A percentile compares a stretch with the other conserved stretches of the same genome.
Conservation (phyloP, 805 yeast species). For the Candida nitratophila region DNA sequence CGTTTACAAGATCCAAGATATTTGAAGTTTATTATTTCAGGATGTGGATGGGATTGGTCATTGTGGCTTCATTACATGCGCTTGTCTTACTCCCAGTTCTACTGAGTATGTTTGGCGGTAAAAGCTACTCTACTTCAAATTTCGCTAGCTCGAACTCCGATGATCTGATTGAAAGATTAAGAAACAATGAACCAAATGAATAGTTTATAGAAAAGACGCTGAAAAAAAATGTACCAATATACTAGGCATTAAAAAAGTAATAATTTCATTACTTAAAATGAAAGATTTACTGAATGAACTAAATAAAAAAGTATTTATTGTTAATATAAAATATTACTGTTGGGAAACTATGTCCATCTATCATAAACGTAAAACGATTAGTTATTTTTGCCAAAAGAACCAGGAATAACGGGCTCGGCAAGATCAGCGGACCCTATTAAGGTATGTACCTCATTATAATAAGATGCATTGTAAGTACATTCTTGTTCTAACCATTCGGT, state of each 20-base stretch:
- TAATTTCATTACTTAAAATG: no score
- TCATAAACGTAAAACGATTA: no score
- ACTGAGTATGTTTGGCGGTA: slow-evolving; percentile 58
- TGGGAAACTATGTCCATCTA: no score
- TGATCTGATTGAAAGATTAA: slow-evolving; percentile 17
- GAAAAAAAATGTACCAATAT: no score
- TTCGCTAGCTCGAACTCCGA: slow-evolving; percentile 14
- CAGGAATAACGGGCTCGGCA: slow-evolving; percentile 9
- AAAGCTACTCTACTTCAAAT: slow-evolving; percentile 30
- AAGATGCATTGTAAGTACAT: slow-evolving; percentile 11
- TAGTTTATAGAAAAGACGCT: neutral
- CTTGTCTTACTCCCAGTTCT: slow-evolving; percentile 73
- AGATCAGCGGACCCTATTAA: slow-evolving; percentile 2
- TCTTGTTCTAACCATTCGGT: slow-evolving; percentile 10
- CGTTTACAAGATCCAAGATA: slow-evolving; percentile 80
- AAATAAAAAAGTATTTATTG: neutral
- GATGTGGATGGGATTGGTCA: slow-evolving; percentile 83
- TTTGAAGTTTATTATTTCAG: slow-evolving; percentile 89
- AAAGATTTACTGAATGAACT: no score
- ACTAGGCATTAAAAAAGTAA: no score
- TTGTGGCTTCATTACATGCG: slow-evolving; percentile 74
- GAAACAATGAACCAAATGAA: slow-evolving; percentile 1
- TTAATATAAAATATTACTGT: no score
- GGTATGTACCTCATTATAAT: slow-evolving; percentile 10
- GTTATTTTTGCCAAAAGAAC: slow-evolving; percentile 3